Percentiles rank a stretch among this genome's conserved stretches.
These are phyloP conservation scores for Scenedesmus sp. DNA, from an alignment of 163 green algal genomes.

Conservation along the genomic window DNA sequence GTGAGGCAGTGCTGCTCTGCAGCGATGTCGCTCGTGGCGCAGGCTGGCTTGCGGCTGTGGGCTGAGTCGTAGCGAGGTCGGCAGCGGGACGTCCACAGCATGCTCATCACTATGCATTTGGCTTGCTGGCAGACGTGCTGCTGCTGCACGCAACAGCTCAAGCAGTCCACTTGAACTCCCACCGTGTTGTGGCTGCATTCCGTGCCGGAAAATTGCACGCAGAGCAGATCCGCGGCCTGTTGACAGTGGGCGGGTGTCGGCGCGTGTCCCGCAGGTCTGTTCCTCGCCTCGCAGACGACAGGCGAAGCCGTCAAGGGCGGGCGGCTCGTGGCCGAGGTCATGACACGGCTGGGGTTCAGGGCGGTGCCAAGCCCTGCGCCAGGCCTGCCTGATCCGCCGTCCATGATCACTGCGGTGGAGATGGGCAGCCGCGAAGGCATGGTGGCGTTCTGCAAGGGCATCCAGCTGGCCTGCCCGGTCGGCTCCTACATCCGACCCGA, in stretches of 20 bases:
- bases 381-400: constrained; percentile 61
- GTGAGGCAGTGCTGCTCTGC: no score
- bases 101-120: neutral
- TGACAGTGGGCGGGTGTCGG: no score
- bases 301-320: constrained; percentile 95
- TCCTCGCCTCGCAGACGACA: constrained; percentile 90
- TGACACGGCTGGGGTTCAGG: constrained; percentile 64
- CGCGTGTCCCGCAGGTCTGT: constrained; percentile 74
- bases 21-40: no score
- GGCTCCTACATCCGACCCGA: constrained; percentile 90
- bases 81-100: no score
- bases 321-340: constrained; percentile 80
- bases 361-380: constrained; percentile 66
- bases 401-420: constrained; percentile 94
- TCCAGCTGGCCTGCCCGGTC: constrained; percentile 89
- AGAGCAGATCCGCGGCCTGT: no score
- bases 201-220: neutral
- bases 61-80: no score
- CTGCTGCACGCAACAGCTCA: neutral
- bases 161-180: no score
- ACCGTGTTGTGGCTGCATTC: no score
- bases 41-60: no score
- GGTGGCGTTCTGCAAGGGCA: constrained; percentile 89
- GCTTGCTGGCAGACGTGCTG: neutral
- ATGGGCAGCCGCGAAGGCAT: constrained; percentile 82